Percentiles rank a stretch among this genome's conserved stretches.
phyloP scores from a whole-genome alignment of 257 asterid genomes.

The Perilla frutescens region DNA sequence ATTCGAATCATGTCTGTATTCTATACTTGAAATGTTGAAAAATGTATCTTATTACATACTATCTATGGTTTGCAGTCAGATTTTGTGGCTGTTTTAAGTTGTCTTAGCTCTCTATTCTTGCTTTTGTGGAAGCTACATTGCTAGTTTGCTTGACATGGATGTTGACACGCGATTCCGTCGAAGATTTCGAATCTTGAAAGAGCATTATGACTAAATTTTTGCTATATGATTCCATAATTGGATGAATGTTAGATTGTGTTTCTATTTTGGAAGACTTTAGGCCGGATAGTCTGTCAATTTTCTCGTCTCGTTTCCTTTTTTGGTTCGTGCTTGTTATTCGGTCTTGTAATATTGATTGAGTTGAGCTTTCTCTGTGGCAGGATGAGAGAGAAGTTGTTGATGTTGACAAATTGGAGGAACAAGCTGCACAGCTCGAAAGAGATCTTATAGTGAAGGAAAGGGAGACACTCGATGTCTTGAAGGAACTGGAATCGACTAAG shows the following conservation, averaged over 20 bases:
- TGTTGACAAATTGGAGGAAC: constrained; percentile 67
- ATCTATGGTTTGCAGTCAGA: background rate
- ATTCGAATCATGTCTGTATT: background rate
- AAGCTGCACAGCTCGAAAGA: constrained; percentile 67
- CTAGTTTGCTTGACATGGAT: background rate
- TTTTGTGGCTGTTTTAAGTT: background rate
- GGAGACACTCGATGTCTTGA: constrained; percentile 82
- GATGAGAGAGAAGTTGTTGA: constrained; percentile 46
- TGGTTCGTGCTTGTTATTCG: background rate
- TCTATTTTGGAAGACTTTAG: background rate
- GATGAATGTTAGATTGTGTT: constrained; percentile 22
- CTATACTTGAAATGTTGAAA: constrained; percentile 19
- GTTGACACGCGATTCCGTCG: background rate
- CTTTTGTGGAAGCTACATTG: background rate
- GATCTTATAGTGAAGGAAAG: constrained; percentile 70
- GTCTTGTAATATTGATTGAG: constrained; percentile 3
- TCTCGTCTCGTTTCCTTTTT: constrained; percentile 9
- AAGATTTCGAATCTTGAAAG: background rate
- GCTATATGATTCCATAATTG: background rate
- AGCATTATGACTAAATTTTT: background rate
- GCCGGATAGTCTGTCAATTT: background rate
- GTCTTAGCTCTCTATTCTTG: too few species aligned
- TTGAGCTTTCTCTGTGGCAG: constrained; percentile 38
- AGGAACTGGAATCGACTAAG: constrained; percentile 74
- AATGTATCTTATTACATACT: background rate